Percentiles rank a stretch among this genome's conserved stretches.
Evolutionary conservation across 352 stramenopile species (phyloP).

Genomic region (Globisporangium rhizosaccharum): DNA sequence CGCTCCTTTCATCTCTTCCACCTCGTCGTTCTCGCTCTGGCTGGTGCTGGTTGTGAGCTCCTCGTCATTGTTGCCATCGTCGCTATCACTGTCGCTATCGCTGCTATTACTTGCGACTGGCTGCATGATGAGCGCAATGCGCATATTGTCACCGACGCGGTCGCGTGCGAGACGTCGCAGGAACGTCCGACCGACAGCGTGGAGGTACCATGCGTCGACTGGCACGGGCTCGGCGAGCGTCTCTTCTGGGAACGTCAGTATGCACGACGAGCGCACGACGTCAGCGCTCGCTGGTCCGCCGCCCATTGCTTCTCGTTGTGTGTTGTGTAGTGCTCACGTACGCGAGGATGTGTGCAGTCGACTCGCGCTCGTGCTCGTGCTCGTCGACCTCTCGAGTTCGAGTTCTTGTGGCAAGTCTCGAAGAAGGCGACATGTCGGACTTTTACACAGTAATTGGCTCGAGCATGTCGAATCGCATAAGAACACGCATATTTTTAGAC

Average conservation of each 20-base stretch:
- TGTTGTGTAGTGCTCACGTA: not conserved
- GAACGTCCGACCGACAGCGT: constrained; percentile 66
- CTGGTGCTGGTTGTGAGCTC: not conserved
- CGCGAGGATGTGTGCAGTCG: not conserved
- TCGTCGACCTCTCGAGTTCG: not conserved
- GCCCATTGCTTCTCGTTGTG: constrained; percentile 33
- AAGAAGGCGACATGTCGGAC: not conserved
- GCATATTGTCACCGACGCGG: constrained; percentile 52
- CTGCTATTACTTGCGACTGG: constrained; percentile 9
- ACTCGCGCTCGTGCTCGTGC: not conserved
- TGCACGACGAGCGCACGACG: constrained; percentile 76
- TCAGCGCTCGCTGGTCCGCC: constrained; percentile 59
- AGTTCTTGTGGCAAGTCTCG: not conserved
- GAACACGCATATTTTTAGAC: too few species aligned
- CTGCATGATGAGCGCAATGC: constrained; percentile 63
- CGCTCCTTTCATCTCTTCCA: too few species aligned
- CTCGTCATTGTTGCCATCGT: constrained; percentile 6
- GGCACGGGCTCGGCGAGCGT: constrained; percentile 63
- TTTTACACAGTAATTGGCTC: too few species aligned
- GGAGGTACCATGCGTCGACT: constrained; percentile 81
- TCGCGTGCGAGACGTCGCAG: constrained; percentile 64
- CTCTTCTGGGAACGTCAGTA: constrained; percentile 78
- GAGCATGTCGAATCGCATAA: too few species aligned
- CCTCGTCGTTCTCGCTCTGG: not conserved
- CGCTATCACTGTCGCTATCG: not conserved